phyloP scores from a whole-genome alignment of 306 rosid genomes.

The Acacia crassicarpa region DNA sequence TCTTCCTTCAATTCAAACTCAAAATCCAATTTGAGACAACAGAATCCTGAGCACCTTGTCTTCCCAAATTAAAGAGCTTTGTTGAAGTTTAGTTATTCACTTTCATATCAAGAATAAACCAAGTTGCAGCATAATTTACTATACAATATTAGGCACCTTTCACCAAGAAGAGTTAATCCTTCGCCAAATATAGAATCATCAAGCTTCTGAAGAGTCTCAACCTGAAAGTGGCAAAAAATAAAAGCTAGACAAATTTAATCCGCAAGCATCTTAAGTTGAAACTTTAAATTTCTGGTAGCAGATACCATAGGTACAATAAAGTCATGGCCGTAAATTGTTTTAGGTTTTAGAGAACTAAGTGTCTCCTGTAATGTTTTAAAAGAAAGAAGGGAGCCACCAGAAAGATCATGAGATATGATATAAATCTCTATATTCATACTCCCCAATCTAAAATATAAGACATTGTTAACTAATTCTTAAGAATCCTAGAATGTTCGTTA shows the following conservation, averaged over 20 bases:
- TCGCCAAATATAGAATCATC: conserved; percentile 71
- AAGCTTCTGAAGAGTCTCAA: conserved; percentile 63
- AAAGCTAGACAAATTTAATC: conserved; percentile 1
- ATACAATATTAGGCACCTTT: conserved; percentile 46
- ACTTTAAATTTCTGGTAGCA: background rate
- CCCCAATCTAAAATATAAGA: too few species aligned
- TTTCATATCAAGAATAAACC: background rate
- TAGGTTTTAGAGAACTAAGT: background rate
- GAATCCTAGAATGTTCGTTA: too few species aligned
- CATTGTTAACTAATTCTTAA: too few species aligned
- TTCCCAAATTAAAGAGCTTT: background rate
- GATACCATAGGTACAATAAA: background rate
- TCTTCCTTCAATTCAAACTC: background rate
- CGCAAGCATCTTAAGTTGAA: background rate
- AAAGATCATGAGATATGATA: background rate
- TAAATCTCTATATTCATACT: too few species aligned
- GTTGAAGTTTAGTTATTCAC: background rate
- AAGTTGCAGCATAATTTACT: conserved; percentile 20
- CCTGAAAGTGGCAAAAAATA: conserved; percentile 44
- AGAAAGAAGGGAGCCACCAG: background rate
- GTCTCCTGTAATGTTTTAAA: background rate
- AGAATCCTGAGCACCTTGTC: background rate
- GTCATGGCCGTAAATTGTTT: background rate
- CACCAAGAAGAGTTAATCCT: conserved; percentile 75
- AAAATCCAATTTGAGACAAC: background rate